Conservation (phyloP, 2,329 filamentous ascomycete species). For the Colletotrichum phormii region DNA sequence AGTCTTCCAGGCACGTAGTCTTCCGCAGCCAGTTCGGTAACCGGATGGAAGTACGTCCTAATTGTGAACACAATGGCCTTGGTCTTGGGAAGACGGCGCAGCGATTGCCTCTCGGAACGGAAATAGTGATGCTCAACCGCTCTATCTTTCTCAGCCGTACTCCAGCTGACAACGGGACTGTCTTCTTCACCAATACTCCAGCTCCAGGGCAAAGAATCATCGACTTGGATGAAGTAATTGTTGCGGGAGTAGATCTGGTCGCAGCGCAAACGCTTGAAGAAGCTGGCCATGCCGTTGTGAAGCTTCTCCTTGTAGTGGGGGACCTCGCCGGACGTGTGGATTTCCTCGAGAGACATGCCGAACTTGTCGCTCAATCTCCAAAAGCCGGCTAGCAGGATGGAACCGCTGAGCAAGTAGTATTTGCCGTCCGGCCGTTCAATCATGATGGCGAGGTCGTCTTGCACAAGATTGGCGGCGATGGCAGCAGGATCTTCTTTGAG, state of each 20-base stretch:
- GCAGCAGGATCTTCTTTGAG: conserved; percentile 83
- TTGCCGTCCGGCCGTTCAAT: conserved; percentile 80
- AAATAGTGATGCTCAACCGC: conserved; percentile 81
- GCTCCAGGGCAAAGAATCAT: conserved; percentile 82
- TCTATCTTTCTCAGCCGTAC: conserved; percentile 78
- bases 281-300: conserved; percentile 83
- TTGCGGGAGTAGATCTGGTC: conserved; percentile 74
- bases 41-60: conserved; percentile 81
- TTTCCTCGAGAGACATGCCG: conserved; percentile 81
- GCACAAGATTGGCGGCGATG: conserved; percentile 76
- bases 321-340: conserved; percentile 83
- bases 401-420: conserved; percentile 83
- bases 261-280: conserved; percentile 78
- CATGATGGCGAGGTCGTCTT: conserved; percentile 89
- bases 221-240: conserved; percentile 91
- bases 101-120: conserved; percentile 78
- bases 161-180: conserved; percentile 73
- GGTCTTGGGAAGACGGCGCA: conserved; percentile 70
- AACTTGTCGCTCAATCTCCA: conserved; percentile 86
- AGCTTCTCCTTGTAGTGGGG: conserved; percentile 78
- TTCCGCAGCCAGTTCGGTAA: conserved; percentile 76
- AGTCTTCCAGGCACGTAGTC: conserved; percentile 82
- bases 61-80: conserved; percentile 79
- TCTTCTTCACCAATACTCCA: conserved; percentile 82
- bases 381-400: conserved; percentile 83